Conservation (phyloP, 805 yeast genomes). For the Jamesozyma hellenica region DNA sequence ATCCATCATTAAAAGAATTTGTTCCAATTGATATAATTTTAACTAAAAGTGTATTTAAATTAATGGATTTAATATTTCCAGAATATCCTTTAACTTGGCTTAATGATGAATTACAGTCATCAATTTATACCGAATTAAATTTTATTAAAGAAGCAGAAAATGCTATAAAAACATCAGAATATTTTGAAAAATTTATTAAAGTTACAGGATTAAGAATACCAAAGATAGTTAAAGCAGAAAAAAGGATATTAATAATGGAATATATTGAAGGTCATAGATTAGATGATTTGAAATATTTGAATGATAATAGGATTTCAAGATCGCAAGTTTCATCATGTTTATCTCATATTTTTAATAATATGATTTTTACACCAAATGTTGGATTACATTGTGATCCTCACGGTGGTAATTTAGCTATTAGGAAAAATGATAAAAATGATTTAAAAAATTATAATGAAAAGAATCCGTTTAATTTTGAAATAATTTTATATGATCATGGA, state of each 20-base stretch:
- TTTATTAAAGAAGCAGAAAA: slow-evolving; percentile 80
- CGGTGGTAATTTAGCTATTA: slow-evolving; percentile 88
- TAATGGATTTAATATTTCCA: slow-evolving; percentile 75
- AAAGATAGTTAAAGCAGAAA: slow-evolving; percentile 49
- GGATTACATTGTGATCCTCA: slow-evolving; percentile 97
- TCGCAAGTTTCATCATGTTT: slow-evolving; percentile 75
- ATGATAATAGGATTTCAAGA: slow-evolving; percentile 53
- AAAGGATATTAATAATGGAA: slow-evolving; percentile 80
- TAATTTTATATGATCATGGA: slow-evolving; percentile 90
- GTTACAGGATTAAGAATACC: slow-evolving; percentile 79
- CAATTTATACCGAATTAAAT: slow-evolving; percentile 85
- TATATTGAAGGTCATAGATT: slow-evolving; percentile 71
- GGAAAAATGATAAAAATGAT: slow-evolving; percentile 32
- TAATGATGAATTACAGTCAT: slow-evolving; percentile 81
- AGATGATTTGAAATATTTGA: slow-evolving; percentile 62
- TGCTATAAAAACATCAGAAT: slow-evolving; percentile 56
- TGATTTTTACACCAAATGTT: slow-evolving; percentile 90
- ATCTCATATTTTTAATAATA: slow-evolving; percentile 82
- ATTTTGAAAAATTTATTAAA: slow-evolving; percentile 45
- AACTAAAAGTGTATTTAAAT: slow-evolving; percentile 63
- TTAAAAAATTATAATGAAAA: background rate
- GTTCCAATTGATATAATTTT: slow-evolving; percentile 83
- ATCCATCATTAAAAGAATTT: slow-evolving; percentile 75
- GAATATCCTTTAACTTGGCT: slow-evolving; percentile 91
- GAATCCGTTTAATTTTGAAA: slow-evolving; percentile 71